Percentiles rank a stretch among this genome's conserved stretches.
Evolutionary conservation across 2,329 filamentous ascomycete genomes (phyloP).

Genomic region (Penicillium sp.): DNA sequence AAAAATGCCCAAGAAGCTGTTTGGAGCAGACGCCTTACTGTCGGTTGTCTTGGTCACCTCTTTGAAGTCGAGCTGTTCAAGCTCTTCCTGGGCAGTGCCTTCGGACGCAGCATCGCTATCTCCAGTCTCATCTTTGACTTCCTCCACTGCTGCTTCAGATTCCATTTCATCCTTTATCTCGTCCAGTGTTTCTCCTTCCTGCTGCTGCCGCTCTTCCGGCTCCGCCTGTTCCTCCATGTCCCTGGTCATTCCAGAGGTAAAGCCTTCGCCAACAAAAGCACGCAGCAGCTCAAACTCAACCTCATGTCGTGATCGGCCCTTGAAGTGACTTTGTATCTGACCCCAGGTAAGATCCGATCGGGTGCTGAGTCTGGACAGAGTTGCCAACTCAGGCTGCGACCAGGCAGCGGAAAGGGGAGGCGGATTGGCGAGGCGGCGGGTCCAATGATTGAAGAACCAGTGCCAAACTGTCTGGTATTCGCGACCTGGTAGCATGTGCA

Average conservation of each 20-base stretch:
- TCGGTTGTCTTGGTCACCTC: not conserved
- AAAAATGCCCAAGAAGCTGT: not conserved
- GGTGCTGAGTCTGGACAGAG: slow-evolving; percentile 21
- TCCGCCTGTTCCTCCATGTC: not conserved
- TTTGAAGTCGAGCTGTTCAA: not conserved
- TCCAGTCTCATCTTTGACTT: not conserved
- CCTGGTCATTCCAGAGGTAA: not conserved
- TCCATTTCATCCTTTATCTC: not conserved
- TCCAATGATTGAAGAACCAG: slow-evolving; percentile 28
- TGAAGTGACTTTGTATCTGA: slow-evolving; percentile 23
- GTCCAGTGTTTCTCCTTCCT: not conserved
- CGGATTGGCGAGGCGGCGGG: slow-evolving; percentile 20
- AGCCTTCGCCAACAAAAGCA: slow-evolving; percentile 16
- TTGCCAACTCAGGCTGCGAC: slow-evolving; percentile 23
- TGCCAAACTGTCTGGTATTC: slow-evolving; percentile 16
- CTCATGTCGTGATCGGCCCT: slow-evolving; percentile 23
- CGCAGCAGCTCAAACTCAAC: slow-evolving; percentile 30
- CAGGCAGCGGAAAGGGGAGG: slow-evolving; percentile 23
- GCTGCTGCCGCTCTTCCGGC: not conserved
- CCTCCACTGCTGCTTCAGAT: not conserved
- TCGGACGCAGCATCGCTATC: not conserved
- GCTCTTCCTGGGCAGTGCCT: not conserved
- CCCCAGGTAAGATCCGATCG: slow-evolving; percentile 26
- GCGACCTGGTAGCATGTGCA: slow-evolving; percentile 22
- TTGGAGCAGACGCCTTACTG: not conserved